Evolutionary conservation across 345 rosid genomes (phyloP), one percentile per base, ranked within the genome.

Genomic region (Populus tremula): DNA sequence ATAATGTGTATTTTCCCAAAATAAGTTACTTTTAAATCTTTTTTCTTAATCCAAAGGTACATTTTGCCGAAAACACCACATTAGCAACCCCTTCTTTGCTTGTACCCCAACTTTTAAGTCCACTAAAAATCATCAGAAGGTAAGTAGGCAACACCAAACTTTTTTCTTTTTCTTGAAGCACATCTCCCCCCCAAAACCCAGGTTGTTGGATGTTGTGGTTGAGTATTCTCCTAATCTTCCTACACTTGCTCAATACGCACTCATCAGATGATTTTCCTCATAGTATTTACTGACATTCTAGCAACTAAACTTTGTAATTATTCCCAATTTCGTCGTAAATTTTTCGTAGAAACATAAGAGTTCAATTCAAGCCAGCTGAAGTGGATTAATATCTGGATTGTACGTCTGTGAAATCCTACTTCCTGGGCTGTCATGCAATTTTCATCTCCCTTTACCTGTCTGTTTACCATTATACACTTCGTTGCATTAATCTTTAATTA

Each of bases 141-240:
- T 80, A 80, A 85, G 86, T 68, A 80, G 79, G 80, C 82, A 86
- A 21, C 74, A 53, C 89, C 63, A 85, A 3, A 33, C 36, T 33
- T 79, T 83, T 89, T 82, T 75, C 93, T 88, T 90, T 89, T 82
- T 69, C 93, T 90, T 89, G 83, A 91, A 85, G 93, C 68, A 87
- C 89, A 84, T 86, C 74, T 84, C 83, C 83, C 79, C 25, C 13
- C 59, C 36, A 11, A 75, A 70, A 71, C 38, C 45, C 70, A 77
- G 84, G 87, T 88, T 73, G 91, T 86, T 88, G 87, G 80, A 86
- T 79, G 82, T 78, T 85, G 89, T 70, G 17, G 76, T 86, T 83
- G 87, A 80, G 89, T 87, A 85, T 77, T 81, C 67, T 80, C 79
- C 78, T 82, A 83, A 86, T 76, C 81, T 80, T 80, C 76, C 86